A percentile compares a stretch with the other conserved stretches of the same genome.
phyloP scores from a whole-genome alignment of 371 early-diverging fungal species.

The Coemansia sp. region DNA sequence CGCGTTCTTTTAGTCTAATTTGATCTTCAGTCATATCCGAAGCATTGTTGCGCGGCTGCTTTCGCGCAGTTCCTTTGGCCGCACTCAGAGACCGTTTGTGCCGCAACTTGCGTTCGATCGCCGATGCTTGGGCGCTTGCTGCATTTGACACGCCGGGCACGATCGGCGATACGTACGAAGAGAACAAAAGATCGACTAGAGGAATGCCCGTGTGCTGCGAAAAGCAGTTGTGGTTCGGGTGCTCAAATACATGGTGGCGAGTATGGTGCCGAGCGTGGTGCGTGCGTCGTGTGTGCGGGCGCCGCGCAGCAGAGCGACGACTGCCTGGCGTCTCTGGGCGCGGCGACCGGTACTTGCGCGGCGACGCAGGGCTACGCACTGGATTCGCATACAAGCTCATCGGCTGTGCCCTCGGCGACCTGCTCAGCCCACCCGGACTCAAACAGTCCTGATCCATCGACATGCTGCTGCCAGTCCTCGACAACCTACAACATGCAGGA shows the following conservation, averaged over 20 bases:
- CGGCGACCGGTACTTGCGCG: slow-evolving; percentile 16
- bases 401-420: slow-evolving; percentile 41
- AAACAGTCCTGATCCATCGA: slow-evolving; percentile 18
- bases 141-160: slow-evolving; percentile 36
- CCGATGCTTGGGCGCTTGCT: slow-evolving; percentile 34
- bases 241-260: slow-evolving; percentile 41
- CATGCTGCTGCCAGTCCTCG: slow-evolving; percentile 17
- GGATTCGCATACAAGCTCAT: slow-evolving; percentile 30
- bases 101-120: slow-evolving; percentile 40
- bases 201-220: slow-evolving; percentile 53
- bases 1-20: neutral
- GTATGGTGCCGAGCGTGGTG: slow-evolving; percentile 35
- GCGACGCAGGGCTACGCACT: slow-evolving; percentile 20
- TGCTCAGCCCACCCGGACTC: neutral
- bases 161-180: slow-evolving; percentile 51
- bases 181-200: slow-evolving; percentile 51
- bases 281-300: slow-evolving; percentile 20
- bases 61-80: neutral
- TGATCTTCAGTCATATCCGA: neutral
- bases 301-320: slow-evolving; percentile 9
- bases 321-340: slow-evolving; percentile 28
- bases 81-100: slow-evolving; percentile 14
- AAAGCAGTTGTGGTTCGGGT: slow-evolving; percentile 52
- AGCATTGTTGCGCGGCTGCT: neutral
- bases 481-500: slow-evolving; percentile 3